These are phyloP conservation scores for Lablab purpureus DNA, from an alignment of 306 rosid genomes.

Conservation along the genomic window DNA sequence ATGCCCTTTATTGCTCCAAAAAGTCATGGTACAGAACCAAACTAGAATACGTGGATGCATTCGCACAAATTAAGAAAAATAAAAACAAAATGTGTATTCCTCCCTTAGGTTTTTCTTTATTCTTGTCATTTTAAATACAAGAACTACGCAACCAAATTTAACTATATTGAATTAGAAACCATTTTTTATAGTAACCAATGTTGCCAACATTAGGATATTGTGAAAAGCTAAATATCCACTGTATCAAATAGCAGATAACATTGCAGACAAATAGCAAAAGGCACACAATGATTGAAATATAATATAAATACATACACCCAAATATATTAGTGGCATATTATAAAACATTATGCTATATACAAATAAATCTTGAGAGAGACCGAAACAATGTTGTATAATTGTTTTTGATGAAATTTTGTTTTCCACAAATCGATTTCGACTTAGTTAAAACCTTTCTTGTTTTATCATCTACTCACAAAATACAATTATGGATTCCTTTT, in stretches of 20 bases:
- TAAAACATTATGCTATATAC: neutral
- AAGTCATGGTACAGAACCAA: neutral
- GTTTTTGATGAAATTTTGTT: too few species aligned
- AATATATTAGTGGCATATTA: neutral
- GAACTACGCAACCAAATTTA: neutral
- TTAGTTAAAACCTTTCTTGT: too few species aligned
- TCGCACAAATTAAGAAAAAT: conserved; percentile 22
- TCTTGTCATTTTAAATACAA: neutral
- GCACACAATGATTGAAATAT: neutral
- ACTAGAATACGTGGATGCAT: conserved; percentile 2
- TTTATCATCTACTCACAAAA: too few species aligned
- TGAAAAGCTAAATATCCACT: neutral
- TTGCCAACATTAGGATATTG: neutral
- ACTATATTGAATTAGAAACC: neutral
- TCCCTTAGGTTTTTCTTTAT: too few species aligned
- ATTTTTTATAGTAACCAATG: neutral
- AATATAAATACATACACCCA: too few species aligned
- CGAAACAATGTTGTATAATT: neutral
- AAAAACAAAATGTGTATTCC: conserved; percentile 9
- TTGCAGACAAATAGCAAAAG: neutral
- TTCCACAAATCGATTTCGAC: too few species aligned
- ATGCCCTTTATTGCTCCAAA: neutral
- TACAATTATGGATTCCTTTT: too few species aligned
- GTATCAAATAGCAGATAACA: neutral
- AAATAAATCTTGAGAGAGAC: neutral